phyloP scores from a whole-genome alignment of 2,329 filamentous ascomycete genomes.

The Pseudocercospora fijiensis region DNA sequence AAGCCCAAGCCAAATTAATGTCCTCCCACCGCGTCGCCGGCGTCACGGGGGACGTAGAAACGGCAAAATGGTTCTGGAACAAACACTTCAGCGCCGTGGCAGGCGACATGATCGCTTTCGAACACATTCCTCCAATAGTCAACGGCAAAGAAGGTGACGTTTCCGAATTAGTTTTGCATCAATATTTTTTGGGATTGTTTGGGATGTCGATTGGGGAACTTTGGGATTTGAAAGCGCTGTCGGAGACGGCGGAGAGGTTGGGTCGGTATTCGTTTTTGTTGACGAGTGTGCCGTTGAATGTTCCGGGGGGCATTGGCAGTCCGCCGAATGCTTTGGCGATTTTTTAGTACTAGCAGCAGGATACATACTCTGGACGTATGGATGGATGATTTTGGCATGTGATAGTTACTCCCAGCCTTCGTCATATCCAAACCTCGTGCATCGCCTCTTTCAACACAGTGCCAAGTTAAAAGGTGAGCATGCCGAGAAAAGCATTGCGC shows the following conservation, averaged over 20 bases:
- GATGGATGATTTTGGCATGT: no score
- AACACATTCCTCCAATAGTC: slow-evolving; percentile 41
- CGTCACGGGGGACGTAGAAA: slow-evolving; percentile 50
- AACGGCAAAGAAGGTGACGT: slow-evolving; percentile 31
- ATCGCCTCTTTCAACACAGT: not conserved
- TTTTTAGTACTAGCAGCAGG: no score
- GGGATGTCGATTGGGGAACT: slow-evolving; percentile 50
- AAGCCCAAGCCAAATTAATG: slow-evolving; percentile 43
- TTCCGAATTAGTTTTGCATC: slow-evolving; percentile 38
- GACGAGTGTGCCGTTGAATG: slow-evolving; percentile 47
- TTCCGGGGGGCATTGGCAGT: slow-evolving; percentile 40
- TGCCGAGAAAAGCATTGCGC: not conserved
- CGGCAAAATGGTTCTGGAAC: slow-evolving; percentile 60
- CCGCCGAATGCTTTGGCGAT: slow-evolving; percentile 39
- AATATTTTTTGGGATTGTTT: slow-evolving; percentile 44
- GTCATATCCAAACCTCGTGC: no score
- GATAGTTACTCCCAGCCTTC: no score
- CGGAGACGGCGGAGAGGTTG: slow-evolving; percentile 40
- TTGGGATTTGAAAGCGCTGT: slow-evolving; percentile 46
- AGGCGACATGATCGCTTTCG: slow-evolving; percentile 57
- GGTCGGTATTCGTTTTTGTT: slow-evolving; percentile 48
- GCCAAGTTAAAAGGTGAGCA: not conserved
- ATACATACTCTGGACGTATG: no score
- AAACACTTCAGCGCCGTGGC: slow-evolving; percentile 57
- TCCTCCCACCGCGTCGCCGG: slow-evolving; percentile 42